Evolutionary conservation across 2,329 filamentous ascomycete species (phyloP).

Genomic region (Fusarium sp.): DNA sequence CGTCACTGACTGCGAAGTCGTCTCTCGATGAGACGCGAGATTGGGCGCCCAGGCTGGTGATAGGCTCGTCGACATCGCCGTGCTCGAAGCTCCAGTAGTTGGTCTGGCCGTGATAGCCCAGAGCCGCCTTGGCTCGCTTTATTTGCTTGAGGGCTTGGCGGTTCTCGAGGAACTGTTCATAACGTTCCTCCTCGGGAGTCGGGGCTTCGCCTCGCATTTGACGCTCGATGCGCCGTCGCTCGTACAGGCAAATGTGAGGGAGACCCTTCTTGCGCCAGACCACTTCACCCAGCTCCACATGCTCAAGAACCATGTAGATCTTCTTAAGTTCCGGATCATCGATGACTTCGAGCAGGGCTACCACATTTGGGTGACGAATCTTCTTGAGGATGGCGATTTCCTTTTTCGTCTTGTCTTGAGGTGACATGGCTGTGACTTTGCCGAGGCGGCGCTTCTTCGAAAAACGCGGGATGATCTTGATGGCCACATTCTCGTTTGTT

Average conservation of each 20-base stretch:
- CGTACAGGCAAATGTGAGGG: slow-evolving; percentile 83
- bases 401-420: slow-evolving; percentile 86
- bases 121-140: slow-evolving; percentile 67
- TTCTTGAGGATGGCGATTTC: slow-evolving; percentile 99
- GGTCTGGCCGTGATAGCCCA: slow-evolving; percentile 63
- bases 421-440: slow-evolving; percentile 74
- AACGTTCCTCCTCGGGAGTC: slow-evolving; percentile 70
- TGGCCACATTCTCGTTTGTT: slow-evolving; percentile 85
- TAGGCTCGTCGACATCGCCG: slow-evolving; percentile 69
- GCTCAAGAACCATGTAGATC: slow-evolving; percentile 97
- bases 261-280: slow-evolving; percentile 92
- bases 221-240: slow-evolving; percentile 82
- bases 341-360: slow-evolving; percentile 95
- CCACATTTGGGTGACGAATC: slow-evolving; percentile 96
- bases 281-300: slow-evolving; percentile 93
- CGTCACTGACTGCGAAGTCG: slow-evolving; percentile 52
- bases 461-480: slow-evolving; percentile 98
- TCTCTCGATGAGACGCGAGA: slow-evolving; percentile 58
- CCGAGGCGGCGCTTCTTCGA: slow-evolving; percentile 95
- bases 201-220: slow-evolving; percentile 72
- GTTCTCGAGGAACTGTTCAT: slow-evolving; percentile 68
- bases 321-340: slow-evolving; percentile 97
- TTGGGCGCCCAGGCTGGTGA: slow-evolving; percentile 53
- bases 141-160: slow-evolving; percentile 68
- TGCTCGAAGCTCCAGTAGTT: slow-evolving; percentile 89